Base-by-base conservation (phyloP, 768 basidiomycete species). In the Auricularia cornea region DNA sequence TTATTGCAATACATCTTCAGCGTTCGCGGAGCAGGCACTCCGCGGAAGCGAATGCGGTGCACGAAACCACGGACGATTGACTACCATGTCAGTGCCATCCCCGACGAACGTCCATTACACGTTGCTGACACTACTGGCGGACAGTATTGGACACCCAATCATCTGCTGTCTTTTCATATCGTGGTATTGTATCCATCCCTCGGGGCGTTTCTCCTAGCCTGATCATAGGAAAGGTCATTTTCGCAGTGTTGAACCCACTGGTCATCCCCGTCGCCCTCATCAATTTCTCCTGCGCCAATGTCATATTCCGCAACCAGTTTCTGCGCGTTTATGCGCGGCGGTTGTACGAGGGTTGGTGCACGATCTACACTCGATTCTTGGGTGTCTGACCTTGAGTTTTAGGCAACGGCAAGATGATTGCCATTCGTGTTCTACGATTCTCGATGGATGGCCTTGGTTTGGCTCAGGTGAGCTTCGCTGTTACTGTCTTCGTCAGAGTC, bases 391-490 rank as follows among this genome's bases (percentile, higher is more conserved):
- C n/a, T n/a, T n/a, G n/a, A n/a, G n/a, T n/a, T n/a, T 18, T 52
- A 57, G 54, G 54, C 11, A 67, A 68, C 41, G 68, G 67, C 23
- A 62, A 40, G n/a, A 59, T 65, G 35, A 41, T 68, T 32, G 35
- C 63, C 29, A 62, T 67, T 32, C 61, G 68, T 29, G 65, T 67
- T 33, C 29, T 77, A 26, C 70, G 77, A 57, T 78, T 75, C 62
- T 76, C 75, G 32, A 57, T 75, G 12, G 77, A 78, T 67, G 76
- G 73, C 29, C 61, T 76, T 18, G 68, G 69, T 12, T 41, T 71
- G 8, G 61, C 70, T 8, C 65, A 69, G 56, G 70, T 69, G 31
- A 52, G 67, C 52, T 20, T 54, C 2, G 5, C 20, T 33, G 3
- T 3, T 23, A 57, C 30, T n/a, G 10, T 44, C 38, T 52, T 57